These are phyloP conservation scores for Cladophialophora yegresii DNA, from an alignment of 2,329 filamentous ascomycete genomes.

Conservation along the genomic window DNA sequence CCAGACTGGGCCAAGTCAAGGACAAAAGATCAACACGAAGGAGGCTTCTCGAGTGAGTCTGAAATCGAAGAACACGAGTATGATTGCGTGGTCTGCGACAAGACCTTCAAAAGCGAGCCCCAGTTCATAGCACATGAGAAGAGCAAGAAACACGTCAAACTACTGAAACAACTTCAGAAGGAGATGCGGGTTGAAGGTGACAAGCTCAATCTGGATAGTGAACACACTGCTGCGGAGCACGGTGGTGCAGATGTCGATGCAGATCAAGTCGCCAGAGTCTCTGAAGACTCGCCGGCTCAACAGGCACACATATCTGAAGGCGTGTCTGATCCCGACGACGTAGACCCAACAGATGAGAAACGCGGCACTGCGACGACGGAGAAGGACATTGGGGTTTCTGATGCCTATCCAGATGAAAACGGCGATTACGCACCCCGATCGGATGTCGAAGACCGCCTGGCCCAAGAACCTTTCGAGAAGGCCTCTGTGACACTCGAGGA, in stretches of 20 bases:
- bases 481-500: conserved; percentile 33
- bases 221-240: conserved; percentile 5
- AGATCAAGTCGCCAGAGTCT: conserved; percentile 16
- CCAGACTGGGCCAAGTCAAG: conserved; percentile 70
- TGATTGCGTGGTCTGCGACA: conserved; percentile 65
- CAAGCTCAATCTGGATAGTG: conserved; percentile 41
- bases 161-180: conserved; percentile 73
- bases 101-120: conserved; percentile 82
- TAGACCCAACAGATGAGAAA: not conserved
- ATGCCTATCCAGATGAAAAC: conserved; percentile 44
- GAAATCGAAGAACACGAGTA: conserved; percentile 58
- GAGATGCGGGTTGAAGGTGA: conserved; percentile 82
- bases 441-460: conserved; percentile 46
- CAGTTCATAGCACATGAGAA: conserved; percentile 90
- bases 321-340: conserved; percentile 5
- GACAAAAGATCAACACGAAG: conserved; percentile 54
- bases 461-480: conserved; percentile 22
- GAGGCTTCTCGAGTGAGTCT: conserved; percentile 48
- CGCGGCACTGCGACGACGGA: conserved; percentile 11
- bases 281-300: not conserved
- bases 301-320: not conserved
- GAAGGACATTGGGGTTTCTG: conserved; percentile 23
- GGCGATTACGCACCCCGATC: conserved; percentile 50
- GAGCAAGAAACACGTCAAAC: conserved; percentile 94
- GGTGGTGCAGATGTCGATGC: conserved; percentile 31